phyloP scores from a whole-genome alignment of 2,329 filamentous ascomycete genomes.

The Fusarium sterilihyphosum region DNA sequence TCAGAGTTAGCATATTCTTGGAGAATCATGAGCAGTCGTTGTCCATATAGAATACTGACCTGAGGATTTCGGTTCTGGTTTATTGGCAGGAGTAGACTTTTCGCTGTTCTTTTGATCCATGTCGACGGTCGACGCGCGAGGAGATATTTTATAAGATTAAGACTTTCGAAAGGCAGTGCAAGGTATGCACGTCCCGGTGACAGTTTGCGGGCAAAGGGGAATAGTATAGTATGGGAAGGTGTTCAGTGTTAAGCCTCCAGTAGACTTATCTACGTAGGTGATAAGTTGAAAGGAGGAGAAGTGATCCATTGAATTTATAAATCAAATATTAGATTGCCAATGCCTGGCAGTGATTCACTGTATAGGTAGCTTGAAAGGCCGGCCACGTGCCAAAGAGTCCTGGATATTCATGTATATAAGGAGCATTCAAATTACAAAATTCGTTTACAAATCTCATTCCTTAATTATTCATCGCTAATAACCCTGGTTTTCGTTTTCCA shows the following conservation, averaged over 20 bases:
- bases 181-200: no score
- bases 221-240: background rate
- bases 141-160: background rate
- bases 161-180: background rate
- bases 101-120: background rate
- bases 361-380: background rate
- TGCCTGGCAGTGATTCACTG: background rate
- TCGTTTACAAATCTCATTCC: background rate
- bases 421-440: background rate
- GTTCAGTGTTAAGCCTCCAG: background rate
- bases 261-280: background rate
- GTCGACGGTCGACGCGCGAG: background rate
- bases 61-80: background rate
- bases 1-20: background rate
- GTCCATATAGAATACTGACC: background rate
- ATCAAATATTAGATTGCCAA: background rate
- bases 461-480: background rate
- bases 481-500: background rate
- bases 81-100: background rate
- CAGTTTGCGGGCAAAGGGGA: background rate
- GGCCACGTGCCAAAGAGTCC: background rate
- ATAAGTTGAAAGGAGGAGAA: background rate
- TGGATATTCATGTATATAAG: background rate
- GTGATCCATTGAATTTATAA: background rate
- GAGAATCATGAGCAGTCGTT: background rate